phyloP scores from a whole-genome alignment of 495 filamentous ascomycete species.

The Saxophila tyrrhenica region DNA sequence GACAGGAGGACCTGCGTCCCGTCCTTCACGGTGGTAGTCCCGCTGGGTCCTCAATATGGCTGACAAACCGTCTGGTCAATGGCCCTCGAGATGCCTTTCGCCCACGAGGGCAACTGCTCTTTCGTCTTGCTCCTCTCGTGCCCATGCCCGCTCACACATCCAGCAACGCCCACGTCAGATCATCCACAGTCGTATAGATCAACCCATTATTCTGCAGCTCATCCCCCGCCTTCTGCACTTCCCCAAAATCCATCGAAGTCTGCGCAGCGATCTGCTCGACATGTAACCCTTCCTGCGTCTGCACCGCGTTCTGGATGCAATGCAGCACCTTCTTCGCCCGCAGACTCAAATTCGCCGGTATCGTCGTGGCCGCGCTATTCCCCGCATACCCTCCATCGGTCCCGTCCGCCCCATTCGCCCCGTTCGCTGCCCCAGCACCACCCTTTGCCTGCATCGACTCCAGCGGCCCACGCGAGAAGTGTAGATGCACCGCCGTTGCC shows the following conservation, averaged over 20 bases:
- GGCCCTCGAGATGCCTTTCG: no score
- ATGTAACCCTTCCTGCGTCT: constrained; percentile 71
- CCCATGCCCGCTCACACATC: constrained; percentile 12
- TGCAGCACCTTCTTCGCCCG: constrained; percentile 57
- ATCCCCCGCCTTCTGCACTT: constrained; percentile 63
- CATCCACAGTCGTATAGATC: constrained; percentile 86
- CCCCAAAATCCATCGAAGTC: constrained; percentile 48
- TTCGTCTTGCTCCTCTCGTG: no score
- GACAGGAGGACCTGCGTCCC: no score
- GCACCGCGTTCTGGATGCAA: constrained; percentile 47
- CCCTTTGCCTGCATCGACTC: constrained; percentile 25
- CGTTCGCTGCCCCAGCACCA: constrained; percentile 19
- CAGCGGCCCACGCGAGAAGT: constrained; percentile 65
- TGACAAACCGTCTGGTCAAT: no score
- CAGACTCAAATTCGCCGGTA: constrained; percentile 39
- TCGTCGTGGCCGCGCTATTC: constrained; percentile 19
- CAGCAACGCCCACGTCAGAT: constrained; percentile 39
- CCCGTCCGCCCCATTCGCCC: background rate
- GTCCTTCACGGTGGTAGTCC: no score
- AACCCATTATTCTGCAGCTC: constrained; percentile 61
- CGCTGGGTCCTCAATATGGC: no score
- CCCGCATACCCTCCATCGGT: no score
- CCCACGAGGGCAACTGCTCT: no score
- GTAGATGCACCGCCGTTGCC: constrained; percentile 74
- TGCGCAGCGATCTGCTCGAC: constrained; percentile 58